phyloP scores from a whole-genome alignment of 2,329 filamentous ascomycete genomes.

The Stemphylium vesicarium region DNA sequence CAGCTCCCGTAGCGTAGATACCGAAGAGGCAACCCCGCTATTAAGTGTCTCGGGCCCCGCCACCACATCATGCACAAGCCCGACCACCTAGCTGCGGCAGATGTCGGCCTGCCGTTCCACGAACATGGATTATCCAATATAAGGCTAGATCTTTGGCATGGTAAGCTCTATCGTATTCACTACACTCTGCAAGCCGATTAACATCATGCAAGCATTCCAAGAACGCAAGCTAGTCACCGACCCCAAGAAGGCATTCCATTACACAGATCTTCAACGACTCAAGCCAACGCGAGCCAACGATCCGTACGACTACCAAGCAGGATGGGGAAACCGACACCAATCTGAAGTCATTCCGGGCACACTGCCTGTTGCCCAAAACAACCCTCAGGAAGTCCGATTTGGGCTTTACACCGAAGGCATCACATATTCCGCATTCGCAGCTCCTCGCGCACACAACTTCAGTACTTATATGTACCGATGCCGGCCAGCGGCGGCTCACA shows the following conservation, averaged over 20 bases:
- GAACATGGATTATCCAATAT: constrained; percentile 35
- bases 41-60: constrained; percentile 34
- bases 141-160: constrained; percentile 27
- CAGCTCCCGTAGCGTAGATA: constrained; percentile 20
- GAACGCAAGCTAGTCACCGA: constrained; percentile 46
- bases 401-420: constrained; percentile 56
- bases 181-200: background rate
- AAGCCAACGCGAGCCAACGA: constrained; percentile 49
- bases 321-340: constrained; percentile 49
- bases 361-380: constrained; percentile 52
- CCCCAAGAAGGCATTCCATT: constrained; percentile 48
- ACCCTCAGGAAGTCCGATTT: constrained; percentile 52
- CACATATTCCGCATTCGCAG: constrained; percentile 54
- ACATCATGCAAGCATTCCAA: constrained; percentile 42
- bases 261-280: constrained; percentile 47
- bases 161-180: constrained; percentile 10
- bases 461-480: constrained; percentile 56
- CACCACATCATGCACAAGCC: constrained; percentile 41
- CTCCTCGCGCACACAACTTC: constrained; percentile 51
- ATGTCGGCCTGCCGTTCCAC: constrained; percentile 28
- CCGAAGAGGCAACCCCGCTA: constrained; percentile 35
- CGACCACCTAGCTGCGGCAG: constrained; percentile 41
- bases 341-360: constrained; percentile 54
- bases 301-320: constrained; percentile 48
- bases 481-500: constrained; percentile 53